Evolutionary conservation across 306 rosid genomes (phyloP).

Genomic region (Rosa chinensis): DNA sequence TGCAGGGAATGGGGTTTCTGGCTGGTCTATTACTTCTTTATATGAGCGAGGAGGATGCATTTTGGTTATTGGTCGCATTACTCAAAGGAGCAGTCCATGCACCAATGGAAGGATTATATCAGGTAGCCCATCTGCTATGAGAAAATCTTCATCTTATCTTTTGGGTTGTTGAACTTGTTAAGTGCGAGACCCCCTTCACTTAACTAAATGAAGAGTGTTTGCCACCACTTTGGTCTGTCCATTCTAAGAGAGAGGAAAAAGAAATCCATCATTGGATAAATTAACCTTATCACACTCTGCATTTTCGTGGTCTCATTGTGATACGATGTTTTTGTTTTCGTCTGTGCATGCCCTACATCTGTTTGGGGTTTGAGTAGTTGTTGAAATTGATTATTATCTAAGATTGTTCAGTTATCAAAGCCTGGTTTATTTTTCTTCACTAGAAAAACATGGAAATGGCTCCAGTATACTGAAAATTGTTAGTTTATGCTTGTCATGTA

Average conservation of each 20-base stretch:
- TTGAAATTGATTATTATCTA: not conserved
- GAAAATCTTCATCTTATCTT: slow-evolving; percentile 13
- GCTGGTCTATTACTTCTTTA: slow-evolving; percentile 96
- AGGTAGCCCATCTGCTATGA: slow-evolving; percentile 43
- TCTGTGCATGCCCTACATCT: not conserved
- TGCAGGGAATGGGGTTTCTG: slow-evolving; percentile 98
- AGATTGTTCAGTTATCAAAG: slow-evolving; percentile 13
- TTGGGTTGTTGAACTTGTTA: not conserved
- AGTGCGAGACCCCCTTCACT: not conserved
- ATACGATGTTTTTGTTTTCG: not conserved
- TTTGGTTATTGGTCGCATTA: slow-evolving; percentile 95
- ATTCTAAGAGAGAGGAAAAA: not conserved
- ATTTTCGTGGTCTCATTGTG: not conserved
- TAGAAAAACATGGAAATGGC: slow-evolving; percentile 13
- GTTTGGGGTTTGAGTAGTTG: not conserved
- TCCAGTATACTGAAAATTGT: slow-evolving; percentile 16
- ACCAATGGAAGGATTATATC: slow-evolving; percentile 97
- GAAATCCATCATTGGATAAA: not conserved
- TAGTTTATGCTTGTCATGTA: slow-evolving; percentile 28
- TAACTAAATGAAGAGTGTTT: not conserved
- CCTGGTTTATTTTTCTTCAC: not conserved
- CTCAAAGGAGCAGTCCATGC: slow-evolving; percentile 99
- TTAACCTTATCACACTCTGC: not conserved
- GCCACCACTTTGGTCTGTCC: not conserved
- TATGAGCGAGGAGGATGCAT: slow-evolving; percentile 98